Conservation (phyloP, 148 eudicot genomes). For the Amaranthus cruentus region DNA sequence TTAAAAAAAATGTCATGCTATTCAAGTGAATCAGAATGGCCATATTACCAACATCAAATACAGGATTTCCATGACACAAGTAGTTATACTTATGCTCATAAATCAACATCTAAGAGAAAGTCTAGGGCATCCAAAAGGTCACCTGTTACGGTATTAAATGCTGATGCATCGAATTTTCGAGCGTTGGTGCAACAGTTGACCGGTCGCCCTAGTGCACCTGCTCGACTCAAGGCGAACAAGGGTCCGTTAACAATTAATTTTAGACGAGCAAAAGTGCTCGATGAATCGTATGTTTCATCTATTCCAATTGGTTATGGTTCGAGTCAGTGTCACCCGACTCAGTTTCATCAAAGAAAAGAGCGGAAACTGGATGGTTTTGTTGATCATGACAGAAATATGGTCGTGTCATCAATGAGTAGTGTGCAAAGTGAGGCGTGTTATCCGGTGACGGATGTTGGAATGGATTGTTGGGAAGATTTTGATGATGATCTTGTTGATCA, state of each 20-base stretch:
- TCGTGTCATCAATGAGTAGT: neutral
- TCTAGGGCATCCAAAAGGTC: conserved; percentile 37
- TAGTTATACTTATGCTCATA: no score
- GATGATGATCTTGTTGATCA: conserved; percentile 14
- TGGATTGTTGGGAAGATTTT: conserved; percentile 1
- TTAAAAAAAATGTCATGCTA: conserved; percentile 2
- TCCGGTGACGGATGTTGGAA: neutral
- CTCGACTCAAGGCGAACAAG: conserved; percentile 11
- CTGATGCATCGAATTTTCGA: conserved; percentile 42
- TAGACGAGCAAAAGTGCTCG: conserved; percentile 3
- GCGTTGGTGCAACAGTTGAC: conserved; percentile 54
- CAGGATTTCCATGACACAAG: no score
- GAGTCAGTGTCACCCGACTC: neutral
- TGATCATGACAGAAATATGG: neutral
- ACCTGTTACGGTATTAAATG: conserved; percentile 39
- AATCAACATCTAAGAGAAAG: conserved; percentile 25
- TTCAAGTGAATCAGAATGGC: conserved; percentile 19
- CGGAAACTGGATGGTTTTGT: neutral
- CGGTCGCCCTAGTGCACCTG: conserved; percentile 26
- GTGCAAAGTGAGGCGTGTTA: neutral
- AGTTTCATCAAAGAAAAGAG: neutral
- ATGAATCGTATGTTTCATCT: conserved; percentile 1
- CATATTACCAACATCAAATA: neutral
- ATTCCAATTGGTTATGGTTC: neutral
- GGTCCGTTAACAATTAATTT: conserved; percentile 43